Evolutionary conservation across 2,329 filamentous ascomycete species (phyloP).

Genomic region (Colletotrichum sp.): DNA sequence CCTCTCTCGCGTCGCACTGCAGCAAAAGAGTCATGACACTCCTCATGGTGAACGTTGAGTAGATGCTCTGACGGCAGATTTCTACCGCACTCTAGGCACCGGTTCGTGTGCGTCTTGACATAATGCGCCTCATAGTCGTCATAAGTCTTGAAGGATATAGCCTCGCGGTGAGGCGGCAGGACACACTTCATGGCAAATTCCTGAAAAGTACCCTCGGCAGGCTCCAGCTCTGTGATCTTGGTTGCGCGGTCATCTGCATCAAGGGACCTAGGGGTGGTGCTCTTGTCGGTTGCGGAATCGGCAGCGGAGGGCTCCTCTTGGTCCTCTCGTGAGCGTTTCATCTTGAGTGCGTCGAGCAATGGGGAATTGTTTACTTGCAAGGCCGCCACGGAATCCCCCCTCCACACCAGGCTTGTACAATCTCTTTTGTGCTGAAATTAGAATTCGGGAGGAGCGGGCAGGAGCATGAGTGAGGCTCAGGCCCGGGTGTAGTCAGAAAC

Average conservation of each 20-base stretch:
- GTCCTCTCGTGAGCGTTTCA: conserved; percentile 69
- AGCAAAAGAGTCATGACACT: conserved; percentile 85
- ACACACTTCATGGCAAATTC: conserved; percentile 73
- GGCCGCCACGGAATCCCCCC: background rate
- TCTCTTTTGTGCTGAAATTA: background rate
- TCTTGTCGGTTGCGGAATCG: conserved; percentile 23
- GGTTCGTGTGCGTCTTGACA: conserved; percentile 77
- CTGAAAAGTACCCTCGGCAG: conserved; percentile 33
- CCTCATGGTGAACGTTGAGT: conserved; percentile 83
- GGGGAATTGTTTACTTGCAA: conserved; percentile 20
- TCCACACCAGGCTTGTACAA: background rate
- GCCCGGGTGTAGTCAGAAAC: background rate
- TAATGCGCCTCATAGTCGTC: conserved; percentile 90
- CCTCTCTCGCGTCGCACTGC: conserved; percentile 77
- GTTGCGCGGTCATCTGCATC: conserved; percentile 34
- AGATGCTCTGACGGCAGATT: conserved; percentile 89
- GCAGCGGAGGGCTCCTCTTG: conserved; percentile 50
- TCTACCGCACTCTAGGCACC: conserved; percentile 82
- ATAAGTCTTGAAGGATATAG: conserved; percentile 74
- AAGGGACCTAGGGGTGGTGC: conserved; percentile 5
- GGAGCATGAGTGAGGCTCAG: background rate
- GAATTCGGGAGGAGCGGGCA: background rate
- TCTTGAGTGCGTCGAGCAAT: conserved; percentile 34
- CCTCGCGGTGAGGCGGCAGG: conserved; percentile 78
- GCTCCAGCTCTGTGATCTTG: conserved; percentile 68